Conservation (phyloP, 768 basidiomycete species). For the Leccinum rimulosum region DNA sequence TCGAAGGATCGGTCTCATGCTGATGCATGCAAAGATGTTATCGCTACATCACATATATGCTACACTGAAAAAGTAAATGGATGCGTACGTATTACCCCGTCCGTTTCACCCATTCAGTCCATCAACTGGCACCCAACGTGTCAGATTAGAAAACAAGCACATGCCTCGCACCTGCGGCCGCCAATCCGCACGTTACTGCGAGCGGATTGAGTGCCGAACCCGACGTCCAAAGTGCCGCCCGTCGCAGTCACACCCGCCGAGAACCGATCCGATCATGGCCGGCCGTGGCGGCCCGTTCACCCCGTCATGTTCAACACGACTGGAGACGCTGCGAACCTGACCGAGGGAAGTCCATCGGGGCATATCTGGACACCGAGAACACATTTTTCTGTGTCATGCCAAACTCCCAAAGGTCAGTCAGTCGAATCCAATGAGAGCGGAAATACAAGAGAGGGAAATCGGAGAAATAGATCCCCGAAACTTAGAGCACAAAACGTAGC, state of each 20-base stretch:
- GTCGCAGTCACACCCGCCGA: too few species aligned
- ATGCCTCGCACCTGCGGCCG: slow-evolving; percentile 2
- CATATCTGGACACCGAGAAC: slow-evolving; percentile 63
- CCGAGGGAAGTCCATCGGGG: slow-evolving; percentile 52
- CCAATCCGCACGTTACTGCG: slow-evolving; percentile 1
- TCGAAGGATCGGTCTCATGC: too few species aligned
- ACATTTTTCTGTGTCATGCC: slow-evolving; percentile 75
- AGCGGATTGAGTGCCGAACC: slow-evolving; percentile 27
- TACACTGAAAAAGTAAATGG: too few species aligned
- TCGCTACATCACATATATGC: too few species aligned
- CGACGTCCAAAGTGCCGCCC: slow-evolving; percentile 36
- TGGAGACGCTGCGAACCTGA: too few species aligned
- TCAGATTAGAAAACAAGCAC: too few species aligned
- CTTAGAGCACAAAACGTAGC: background rate
- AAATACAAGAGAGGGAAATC: background rate
- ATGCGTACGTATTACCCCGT: too few species aligned
- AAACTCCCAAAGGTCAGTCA: background rate
- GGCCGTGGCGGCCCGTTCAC: too few species aligned
- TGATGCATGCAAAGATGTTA: too few species aligned
- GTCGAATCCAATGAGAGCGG: background rate
- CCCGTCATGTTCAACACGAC: too few species aligned
- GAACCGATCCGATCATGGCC: too few species aligned
- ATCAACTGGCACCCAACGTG: background rate
- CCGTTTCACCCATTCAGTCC: too few species aligned
- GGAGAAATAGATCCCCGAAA: background rate